Evolutionary conservation across 2,329 filamentous ascomycete species (phyloP).

Genomic region (Metarhizium brunneum): DNA sequence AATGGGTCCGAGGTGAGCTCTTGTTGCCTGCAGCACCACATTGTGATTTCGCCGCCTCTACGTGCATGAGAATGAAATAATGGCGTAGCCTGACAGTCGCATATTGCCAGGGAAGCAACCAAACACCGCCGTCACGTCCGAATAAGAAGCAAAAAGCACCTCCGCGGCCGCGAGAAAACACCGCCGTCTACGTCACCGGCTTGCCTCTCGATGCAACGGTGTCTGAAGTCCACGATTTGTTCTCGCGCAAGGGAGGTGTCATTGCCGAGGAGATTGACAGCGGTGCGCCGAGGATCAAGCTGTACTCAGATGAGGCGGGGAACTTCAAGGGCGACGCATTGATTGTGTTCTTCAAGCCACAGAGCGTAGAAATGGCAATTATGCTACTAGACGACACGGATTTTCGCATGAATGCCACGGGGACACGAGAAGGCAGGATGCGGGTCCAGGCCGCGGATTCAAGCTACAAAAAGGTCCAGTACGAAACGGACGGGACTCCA

Average conservation of each 20-base stretch:
- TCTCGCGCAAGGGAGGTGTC: slow-evolving; percentile 76
- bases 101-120: slow-evolving; percentile 14
- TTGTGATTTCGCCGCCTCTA: no score
- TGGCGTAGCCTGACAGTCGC: slow-evolving; percentile 9
- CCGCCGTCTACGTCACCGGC: slow-evolving; percentile 84
- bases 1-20: slow-evolving; percentile 34
- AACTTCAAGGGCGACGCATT: slow-evolving; percentile 90
- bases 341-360: slow-evolving; percentile 88
- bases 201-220: slow-evolving; percentile 71
- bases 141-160: slow-evolving; percentile 39
- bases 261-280: slow-evolving; percentile 92
- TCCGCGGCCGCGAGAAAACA: slow-evolving; percentile 58
- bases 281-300: slow-evolving; percentile 79
- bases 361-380: slow-evolving; percentile 82
- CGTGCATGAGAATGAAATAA: slow-evolving; percentile 12
- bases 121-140: slow-evolving; percentile 21
- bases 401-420: slow-evolving; percentile 56
- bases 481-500: slow-evolving; percentile 34
- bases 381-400: slow-evolving; percentile 73
- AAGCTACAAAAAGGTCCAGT: slow-evolving; percentile 83
- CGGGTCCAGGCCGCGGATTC: slow-evolving; percentile 76
- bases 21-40: not conserved
- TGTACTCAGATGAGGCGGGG: slow-evolving; percentile 75
- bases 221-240: slow-evolving; percentile 73
- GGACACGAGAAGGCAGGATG: slow-evolving; percentile 54